phyloP scores from a whole-genome alignment of 176 grass and related monocot genomes.

The Raddia guianensis region DNA sequence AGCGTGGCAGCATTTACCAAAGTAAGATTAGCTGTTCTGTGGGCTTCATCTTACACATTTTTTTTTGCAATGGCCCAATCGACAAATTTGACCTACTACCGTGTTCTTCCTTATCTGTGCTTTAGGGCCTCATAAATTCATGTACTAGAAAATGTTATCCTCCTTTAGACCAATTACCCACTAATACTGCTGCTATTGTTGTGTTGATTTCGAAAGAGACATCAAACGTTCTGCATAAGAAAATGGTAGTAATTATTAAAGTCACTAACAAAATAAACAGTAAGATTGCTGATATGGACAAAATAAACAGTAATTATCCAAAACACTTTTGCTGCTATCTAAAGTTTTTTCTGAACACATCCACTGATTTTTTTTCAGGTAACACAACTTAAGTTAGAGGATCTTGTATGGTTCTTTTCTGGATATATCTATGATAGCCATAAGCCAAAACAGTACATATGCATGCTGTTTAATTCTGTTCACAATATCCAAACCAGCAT shows the following conservation, averaged over 20 bases:
- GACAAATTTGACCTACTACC: slow-evolving; percentile 27
- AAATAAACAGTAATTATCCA: no score
- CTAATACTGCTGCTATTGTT: slow-evolving; percentile 16
- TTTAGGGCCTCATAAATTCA: slow-evolving; percentile 14
- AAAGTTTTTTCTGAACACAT: no score
- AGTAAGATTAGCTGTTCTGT: slow-evolving; percentile 14
- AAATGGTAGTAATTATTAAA: slow-evolving; percentile 30
- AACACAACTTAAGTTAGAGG: no score
- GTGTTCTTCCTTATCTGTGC: slow-evolving; percentile 28
- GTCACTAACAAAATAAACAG: not conserved
- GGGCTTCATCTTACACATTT: slow-evolving; percentile 21
- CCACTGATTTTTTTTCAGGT: no score
- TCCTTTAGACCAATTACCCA: slow-evolving; percentile 25
- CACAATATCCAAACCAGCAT: no score
- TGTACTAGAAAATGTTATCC: slow-evolving; percentile 17
- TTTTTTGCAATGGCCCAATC: slow-evolving; percentile 18
- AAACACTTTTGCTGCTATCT: no score
- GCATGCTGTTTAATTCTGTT: no score
- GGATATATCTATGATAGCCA: no score
- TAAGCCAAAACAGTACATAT: no score
- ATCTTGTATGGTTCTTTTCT: no score
- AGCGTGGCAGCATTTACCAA: not conserved
- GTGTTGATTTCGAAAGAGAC: slow-evolving; percentile 40
- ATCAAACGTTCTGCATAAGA: slow-evolving; percentile 46
- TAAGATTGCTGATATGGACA: no score